Evolutionary conservation across 192 early-diverging fungal species (phyloP), one percentile per base, ranked within the genome.

Genomic region (Linnemannia schmuckeri): DNA sequence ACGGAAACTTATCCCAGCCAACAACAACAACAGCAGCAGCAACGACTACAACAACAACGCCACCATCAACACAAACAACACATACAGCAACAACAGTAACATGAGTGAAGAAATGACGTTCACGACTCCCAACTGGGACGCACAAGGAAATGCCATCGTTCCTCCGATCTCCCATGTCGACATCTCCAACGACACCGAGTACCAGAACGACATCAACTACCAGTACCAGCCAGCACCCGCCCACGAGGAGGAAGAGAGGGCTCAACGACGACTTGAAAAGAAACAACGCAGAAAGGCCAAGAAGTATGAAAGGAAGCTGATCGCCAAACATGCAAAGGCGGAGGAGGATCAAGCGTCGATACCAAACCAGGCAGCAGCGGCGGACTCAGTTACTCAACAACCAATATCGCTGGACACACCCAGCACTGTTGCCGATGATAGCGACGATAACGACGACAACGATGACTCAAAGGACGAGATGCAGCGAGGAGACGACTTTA

Each of bases 401-500:
- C 49, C 49, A 52, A 52, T 52, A 52, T 52, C 71, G 24, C 0
- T 46, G 6, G 27, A 73, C n/a, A 20, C 72, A 3, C 72, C 42
- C 30, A 49, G 22, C 42, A 33, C 72, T 49, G 24, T 46, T 44
- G 18, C 72, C 40, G 44, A 37, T 37, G 9, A 24, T 1, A 72
- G 41, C 22, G 41, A 75, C 15, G 54, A 33, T 33, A 27, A 20
- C 22, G 49, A 52, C 27, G 74, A 35, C 15, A 17, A 57, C 4
- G 54, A 61, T 4, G 66, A 47, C 24, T 42, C n/a, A 13, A 49
- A 40, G 71, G 82, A 83, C 30, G 82, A 44, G 8, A 27, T 84
- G 44, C 76, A 79, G 52, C n/a, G 30, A 13, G 82, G 77, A n/a
- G 63, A 41, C 33, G 82, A 84, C 52, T 84, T 84, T 79, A 79